Evolutionary conservation across 1,284 basidiomycete species (phyloP).

Genomic region (Meripilus lineatus): DNA sequence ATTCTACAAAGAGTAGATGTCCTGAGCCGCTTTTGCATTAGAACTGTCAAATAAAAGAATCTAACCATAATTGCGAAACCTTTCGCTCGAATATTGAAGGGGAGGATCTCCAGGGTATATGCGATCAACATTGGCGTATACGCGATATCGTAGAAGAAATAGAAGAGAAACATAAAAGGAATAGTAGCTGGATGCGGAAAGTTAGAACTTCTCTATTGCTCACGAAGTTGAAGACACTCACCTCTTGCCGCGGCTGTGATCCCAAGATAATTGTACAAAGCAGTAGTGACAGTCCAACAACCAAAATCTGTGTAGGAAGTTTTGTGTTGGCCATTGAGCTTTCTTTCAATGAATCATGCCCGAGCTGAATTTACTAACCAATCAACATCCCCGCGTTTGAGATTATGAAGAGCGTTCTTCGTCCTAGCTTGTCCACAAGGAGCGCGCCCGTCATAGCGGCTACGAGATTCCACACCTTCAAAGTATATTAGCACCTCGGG

Average conservation of each 20-base stretch:
- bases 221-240: constrained; percentile 16
- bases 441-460: constrained; percentile 52
- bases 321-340: neutral
- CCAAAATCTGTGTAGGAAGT: constrained; percentile 38
- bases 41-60: constrained; percentile 5
- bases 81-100: constrained; percentile 62
- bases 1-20: constrained; percentile 36
- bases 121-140: constrained; percentile 61
- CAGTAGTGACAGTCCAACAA: constrained; percentile 55
- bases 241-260: constrained; percentile 51
- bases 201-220: neutral
- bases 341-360: too few species aligned
- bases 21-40: neutral
- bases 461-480: constrained; percentile 34
- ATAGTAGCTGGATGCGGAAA: constrained; percentile 51
- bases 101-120: constrained; percentile 66
- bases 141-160: constrained; percentile 63
- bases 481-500: neutral
- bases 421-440: constrained; percentile 55
- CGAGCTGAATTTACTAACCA: constrained; percentile 25
- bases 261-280: constrained; percentile 46
- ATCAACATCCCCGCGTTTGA: constrained; percentile 66
- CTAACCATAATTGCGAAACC: constrained; percentile 63
- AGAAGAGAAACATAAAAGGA: constrained; percentile 68
- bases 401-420: constrained; percentile 56